phyloP scores from a whole-genome alignment of 2,329 filamentous ascomycete genomes.

The Leptographium wingfieldii region DNA sequence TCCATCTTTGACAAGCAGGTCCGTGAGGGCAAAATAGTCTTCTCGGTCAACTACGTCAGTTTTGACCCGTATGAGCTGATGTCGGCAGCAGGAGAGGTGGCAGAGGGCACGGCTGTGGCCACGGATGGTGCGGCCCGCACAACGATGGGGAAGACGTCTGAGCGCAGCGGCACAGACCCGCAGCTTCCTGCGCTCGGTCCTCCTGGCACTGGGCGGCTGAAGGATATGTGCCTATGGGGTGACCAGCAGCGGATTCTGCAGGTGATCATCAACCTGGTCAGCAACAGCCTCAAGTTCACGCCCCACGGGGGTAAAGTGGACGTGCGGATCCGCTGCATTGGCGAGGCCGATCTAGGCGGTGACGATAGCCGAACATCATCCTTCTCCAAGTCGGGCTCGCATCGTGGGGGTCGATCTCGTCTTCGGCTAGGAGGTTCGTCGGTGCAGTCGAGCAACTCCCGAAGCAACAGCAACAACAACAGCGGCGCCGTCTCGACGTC shows the following conservation, averaged over 20 bases:
- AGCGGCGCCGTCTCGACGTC: constrained; percentile 14
- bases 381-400: constrained; percentile 32
- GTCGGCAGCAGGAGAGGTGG: neutral
- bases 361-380: constrained; percentile 41
- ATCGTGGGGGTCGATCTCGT: constrained; percentile 27
- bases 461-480: constrained; percentile 10
- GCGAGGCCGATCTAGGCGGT: constrained; percentile 35
- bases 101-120: neutral
- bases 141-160: neutral
- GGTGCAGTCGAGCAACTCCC: constrained; percentile 37
- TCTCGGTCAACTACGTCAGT: constrained; percentile 60
- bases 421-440: constrained; percentile 36
- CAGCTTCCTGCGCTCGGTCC: constrained; percentile 49
- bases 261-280: constrained; percentile 86
- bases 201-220: constrained; percentile 53
- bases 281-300: constrained; percentile 87
- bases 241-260: constrained; percentile 84
- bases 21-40: constrained; percentile 61
- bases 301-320: constrained; percentile 62
- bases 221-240: constrained; percentile 84
- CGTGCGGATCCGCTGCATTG: constrained; percentile 61
- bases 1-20: constrained; percentile 88
- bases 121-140: neutral
- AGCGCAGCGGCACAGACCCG: constrained; percentile 15
- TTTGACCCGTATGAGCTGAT: constrained; percentile 18